Conservation (phyloP, 2,329 filamentous ascomycete genomes). For the Cladophialophora yegresii region DNA sequence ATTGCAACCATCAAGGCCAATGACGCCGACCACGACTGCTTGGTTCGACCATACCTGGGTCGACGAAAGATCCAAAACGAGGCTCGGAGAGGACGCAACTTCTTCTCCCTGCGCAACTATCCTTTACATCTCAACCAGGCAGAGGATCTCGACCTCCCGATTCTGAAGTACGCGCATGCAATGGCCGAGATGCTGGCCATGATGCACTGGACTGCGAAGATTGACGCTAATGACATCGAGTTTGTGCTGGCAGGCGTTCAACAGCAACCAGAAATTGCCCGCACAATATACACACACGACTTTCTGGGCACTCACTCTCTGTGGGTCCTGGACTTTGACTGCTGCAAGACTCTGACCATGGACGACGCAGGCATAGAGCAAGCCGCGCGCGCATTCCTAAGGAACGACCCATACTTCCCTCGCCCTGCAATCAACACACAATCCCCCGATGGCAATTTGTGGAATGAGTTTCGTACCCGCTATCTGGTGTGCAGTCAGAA, state of each 20-base stretch:
- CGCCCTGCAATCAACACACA: constrained; percentile 13
- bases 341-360: constrained; percentile 44
- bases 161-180: constrained; percentile 43
- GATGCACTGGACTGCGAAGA: constrained; percentile 52
- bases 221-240: constrained; percentile 59
- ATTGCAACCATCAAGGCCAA: constrained; percentile 38
- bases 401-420: constrained; percentile 55
- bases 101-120: constrained; percentile 52
- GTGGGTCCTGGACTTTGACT: constrained; percentile 56
- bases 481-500: constrained; percentile 23
- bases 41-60: constrained; percentile 56
- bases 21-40: constrained; percentile 49
- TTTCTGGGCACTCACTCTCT: constrained; percentile 40
- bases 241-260: constrained; percentile 51
- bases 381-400: constrained; percentile 50
- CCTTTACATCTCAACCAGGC: constrained; percentile 56
- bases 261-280: background rate
- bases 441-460: constrained; percentile 26
- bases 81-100: constrained; percentile 30
- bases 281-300: constrained; percentile 12
- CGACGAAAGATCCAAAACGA: constrained; percentile 35
- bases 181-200: constrained; percentile 57
- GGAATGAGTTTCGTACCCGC: constrained; percentile 14
- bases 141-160: constrained; percentile 46
- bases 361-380: constrained; percentile 46